Percentiles rank a stretch among this genome's conserved stretches.
Evolutionary conservation across 1,284 basidiomycete genomes (phyloP).

Genomic region (Mrakiaceae sp.): DNA sequence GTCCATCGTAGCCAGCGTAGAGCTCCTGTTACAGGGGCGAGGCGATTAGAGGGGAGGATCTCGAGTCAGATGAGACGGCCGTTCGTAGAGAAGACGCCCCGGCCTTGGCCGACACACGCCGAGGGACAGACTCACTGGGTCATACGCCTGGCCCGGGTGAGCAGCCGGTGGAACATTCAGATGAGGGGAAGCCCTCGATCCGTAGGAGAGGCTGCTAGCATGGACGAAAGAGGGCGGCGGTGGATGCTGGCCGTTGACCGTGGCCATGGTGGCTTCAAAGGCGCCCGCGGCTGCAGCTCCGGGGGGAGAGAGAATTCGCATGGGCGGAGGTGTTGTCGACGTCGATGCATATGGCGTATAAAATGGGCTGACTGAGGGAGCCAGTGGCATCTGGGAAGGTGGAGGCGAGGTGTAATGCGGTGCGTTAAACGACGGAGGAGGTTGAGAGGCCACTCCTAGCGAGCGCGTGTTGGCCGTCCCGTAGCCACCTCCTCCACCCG

Average conservation of each 20-base stretch:
- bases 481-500: background rate
- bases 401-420: background rate
- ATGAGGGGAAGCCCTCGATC: background rate
- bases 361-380: background rate
- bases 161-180: background rate
- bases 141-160: background rate
- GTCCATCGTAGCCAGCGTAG: slow-evolving; percentile 5
- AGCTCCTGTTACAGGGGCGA: background rate
- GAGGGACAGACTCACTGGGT: background rate
- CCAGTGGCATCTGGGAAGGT: background rate
- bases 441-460: background rate
- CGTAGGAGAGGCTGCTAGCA: background rate
- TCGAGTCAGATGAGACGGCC: background rate
- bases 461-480: background rate
- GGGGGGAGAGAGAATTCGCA: background rate
- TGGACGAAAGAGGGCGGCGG: background rate
- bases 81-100: background rate
- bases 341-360: background rate
- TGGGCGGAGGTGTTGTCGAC: background rate
- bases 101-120: background rate
- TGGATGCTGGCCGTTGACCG: background rate
- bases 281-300: background rate
- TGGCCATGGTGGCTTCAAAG: slow-evolving; percentile 7
- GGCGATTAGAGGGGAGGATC: background rate
- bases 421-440: background rate